Conservation (phyloP, 129 eudicot species). For the Deinandra increscens region DNA sequence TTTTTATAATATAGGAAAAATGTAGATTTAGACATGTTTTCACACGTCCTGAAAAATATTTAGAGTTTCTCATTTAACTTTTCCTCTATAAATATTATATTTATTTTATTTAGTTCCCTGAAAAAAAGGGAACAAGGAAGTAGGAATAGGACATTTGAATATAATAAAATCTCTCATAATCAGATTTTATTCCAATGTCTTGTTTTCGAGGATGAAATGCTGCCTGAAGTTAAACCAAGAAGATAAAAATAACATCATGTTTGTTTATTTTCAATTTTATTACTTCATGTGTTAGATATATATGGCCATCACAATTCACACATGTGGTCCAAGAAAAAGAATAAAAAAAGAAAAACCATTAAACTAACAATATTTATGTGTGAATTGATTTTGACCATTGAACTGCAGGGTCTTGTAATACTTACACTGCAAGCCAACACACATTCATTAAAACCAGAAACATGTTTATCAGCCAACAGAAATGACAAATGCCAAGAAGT, state of each 20-base stretch:
- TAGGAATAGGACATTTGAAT: constrained; percentile 31
- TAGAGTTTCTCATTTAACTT: too few relatives aligned
- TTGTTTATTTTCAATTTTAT: too few relatives aligned
- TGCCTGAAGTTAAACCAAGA: too few relatives aligned
- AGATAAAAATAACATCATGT: too few relatives aligned
- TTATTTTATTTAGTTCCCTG: constrained; percentile 20
- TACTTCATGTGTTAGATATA: neutral
- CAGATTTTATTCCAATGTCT: neutral
- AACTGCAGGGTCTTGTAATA: constrained; percentile 58
- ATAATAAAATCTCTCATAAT: constrained; percentile 13
- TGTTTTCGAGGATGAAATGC: constrained; percentile 18
- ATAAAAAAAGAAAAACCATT: neutral
- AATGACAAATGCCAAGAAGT: constrained; percentile 50
- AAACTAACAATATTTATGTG: too few relatives aligned
- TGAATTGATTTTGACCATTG: constrained; percentile 9
- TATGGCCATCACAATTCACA: constrained; percentile 9
- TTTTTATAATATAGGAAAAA: too few relatives aligned
- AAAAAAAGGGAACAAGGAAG: constrained; percentile 27
- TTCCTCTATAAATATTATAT: too few relatives aligned
- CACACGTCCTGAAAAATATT: too few relatives aligned
- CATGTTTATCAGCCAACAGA: constrained; percentile 51
- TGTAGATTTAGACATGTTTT: too few relatives aligned
- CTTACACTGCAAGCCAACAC: constrained; percentile 73
- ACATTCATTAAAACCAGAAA: constrained; percentile 50
- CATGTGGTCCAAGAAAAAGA: constrained; percentile 21